These are phyloP conservation scores for Fusarium drepaniforme DNA, from an alignment of 2,329 filamentous ascomycete genomes.

Conservation along the genomic window DNA sequence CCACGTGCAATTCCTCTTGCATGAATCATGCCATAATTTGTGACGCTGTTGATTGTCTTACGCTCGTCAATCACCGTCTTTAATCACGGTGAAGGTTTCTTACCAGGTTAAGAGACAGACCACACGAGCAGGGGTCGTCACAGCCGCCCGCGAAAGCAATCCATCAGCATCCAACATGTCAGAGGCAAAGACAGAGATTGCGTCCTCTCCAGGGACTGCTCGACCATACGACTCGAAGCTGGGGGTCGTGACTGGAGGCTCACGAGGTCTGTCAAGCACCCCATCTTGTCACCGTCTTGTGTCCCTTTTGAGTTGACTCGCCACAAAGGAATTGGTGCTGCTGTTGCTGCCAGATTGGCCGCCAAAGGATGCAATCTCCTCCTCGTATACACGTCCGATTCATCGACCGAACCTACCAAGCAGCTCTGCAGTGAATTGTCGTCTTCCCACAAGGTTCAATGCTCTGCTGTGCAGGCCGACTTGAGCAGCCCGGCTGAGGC, in stretches of 20 bases:
- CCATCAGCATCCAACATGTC: slow-evolving; percentile 33
- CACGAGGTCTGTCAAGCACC: slow-evolving; percentile 43
- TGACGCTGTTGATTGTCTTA: neutral
- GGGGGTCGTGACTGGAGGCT: slow-evolving; percentile 50
- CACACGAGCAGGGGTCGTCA: neutral
- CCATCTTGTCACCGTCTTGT: neutral
- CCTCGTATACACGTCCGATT: slow-evolving; percentile 70
- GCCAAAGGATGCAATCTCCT: slow-evolving; percentile 71
- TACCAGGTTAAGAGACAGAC: neutral
- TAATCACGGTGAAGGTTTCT: neutral
- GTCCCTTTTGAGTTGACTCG: slow-evolving; percentile 17
- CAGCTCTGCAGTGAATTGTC: slow-evolving; percentile 61
- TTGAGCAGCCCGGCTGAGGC: slow-evolving; percentile 44
- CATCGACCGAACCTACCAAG: slow-evolving; percentile 61
- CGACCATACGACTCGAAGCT: slow-evolving; percentile 49
- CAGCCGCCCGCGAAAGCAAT: neutral
- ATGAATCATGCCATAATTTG: slow-evolving; percentile 16
- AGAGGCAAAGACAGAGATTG: slow-evolving; percentile 34
- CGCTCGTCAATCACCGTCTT: neutral
- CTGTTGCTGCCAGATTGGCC: slow-evolving; percentile 68
- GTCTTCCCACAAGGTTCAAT: slow-evolving; percentile 54
- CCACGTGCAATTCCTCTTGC: neutral
- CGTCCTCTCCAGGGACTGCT: slow-evolving; percentile 10
- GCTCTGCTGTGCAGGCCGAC: slow-evolving; percentile 46
- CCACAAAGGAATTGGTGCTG: slow-evolving; percentile 68